A percentile compares a stretch with the other conserved stretches of the same genome.
Conservation (phyloP, 345 rosid genomes). For the Linum tenue region DNA sequence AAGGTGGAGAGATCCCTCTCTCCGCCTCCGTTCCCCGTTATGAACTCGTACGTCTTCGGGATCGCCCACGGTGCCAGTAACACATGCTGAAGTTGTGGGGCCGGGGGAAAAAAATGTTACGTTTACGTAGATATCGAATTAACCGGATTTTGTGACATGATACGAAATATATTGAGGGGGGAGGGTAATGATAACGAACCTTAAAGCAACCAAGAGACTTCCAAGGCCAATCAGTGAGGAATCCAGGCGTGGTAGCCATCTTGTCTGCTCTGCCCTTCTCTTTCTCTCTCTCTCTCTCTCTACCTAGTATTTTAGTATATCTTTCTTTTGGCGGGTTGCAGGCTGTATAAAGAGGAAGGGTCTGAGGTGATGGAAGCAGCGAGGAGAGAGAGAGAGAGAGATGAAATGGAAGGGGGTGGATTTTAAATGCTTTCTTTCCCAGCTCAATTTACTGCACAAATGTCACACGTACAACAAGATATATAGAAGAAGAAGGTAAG, state of each 20-base stretch:
- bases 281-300: background rate
- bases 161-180: background rate
- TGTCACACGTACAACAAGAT: no score
- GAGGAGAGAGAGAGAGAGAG: background rate
- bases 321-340: background rate
- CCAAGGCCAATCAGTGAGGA: slow-evolving; percentile 70
- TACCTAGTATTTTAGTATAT: background rate
- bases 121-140: background rate
- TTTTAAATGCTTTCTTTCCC: no score
- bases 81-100: no score
- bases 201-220: slow-evolving; percentile 48
- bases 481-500: no score
- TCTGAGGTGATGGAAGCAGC: background rate
- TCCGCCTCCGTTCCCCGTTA: slow-evolving; percentile 16
- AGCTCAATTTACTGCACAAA: no score
- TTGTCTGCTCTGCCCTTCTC: background rate
- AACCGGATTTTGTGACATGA: background rate
- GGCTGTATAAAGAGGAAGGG: background rate
- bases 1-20: slow-evolving; percentile 30
- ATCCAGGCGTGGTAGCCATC: slow-evolving; percentile 59
- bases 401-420: background rate
- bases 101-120: background rate
- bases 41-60: slow-evolving; percentile 25
- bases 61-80: slow-evolving; percentile 37
- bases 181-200: slow-evolving; percentile 19